Percentiles rank a stretch among this genome's conserved stretches.
phyloP scores from a whole-genome alignment of 495 filamentous ascomycete genomes.

The Aspergillus hancockii region DNA sequence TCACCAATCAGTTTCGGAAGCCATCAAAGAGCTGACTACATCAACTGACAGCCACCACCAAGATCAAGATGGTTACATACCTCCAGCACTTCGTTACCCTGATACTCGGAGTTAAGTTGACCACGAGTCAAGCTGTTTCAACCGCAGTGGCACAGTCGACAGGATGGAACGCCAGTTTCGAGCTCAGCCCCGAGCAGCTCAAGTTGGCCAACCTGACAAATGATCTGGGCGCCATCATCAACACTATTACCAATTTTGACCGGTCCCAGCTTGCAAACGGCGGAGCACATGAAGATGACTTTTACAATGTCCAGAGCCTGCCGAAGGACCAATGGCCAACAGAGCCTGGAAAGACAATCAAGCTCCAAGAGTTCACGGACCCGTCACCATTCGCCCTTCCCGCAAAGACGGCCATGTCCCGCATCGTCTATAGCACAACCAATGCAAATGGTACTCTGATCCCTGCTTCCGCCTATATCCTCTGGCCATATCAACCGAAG shows the following conservation, averaged over 20 bases:
- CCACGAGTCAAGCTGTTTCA: conserved; percentile 7
- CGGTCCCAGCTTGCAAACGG: conserved; percentile 39
- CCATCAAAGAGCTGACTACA: background rate
- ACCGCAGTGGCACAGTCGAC: conserved; percentile 16
- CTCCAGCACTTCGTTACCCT: conserved; percentile 3
- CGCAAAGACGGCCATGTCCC: conserved; percentile 41
- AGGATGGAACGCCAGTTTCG: conserved; percentile 40
- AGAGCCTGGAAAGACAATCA: conserved; percentile 34
- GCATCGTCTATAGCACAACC: conserved; percentile 49
- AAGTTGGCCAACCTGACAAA: conserved; percentile 25
- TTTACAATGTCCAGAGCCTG: conserved; percentile 22
- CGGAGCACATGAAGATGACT: conserved; percentile 24
- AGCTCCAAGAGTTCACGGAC: conserved; percentile 37
- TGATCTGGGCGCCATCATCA: conserved; percentile 19
- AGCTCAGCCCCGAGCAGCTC: conserved; percentile 30
- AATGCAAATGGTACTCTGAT: conserved; percentile 46
- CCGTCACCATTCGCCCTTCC: conserved; percentile 36
- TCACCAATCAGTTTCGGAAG: background rate
- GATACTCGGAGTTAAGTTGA: conserved; percentile 4
- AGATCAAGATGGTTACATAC: conserved; percentile 8
- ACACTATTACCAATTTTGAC: conserved; percentile 36
- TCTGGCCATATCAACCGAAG: conserved; percentile 47
- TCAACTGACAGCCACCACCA: background rate
- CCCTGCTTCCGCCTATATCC: conserved; percentile 52
- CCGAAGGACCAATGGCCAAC: conserved; percentile 20